A percentile compares a stretch with the other conserved stretches of the same genome.
Conservation (phyloP, 768 basidiomycete species). For the Pluteus cervinus region DNA sequence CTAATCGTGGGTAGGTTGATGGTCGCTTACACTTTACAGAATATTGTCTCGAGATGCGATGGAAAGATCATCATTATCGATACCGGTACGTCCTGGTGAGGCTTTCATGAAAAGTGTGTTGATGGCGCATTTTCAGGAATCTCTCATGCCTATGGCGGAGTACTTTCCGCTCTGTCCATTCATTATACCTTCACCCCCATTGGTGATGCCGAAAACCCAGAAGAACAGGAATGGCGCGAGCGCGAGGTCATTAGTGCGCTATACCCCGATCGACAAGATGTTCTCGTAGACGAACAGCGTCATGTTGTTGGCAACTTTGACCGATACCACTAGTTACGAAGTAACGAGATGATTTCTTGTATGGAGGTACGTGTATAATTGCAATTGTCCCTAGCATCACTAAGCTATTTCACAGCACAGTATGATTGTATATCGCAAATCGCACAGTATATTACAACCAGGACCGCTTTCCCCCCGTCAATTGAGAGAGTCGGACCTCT, state of each 20-base stretch:
- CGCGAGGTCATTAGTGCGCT: slow-evolving; percentile 62
- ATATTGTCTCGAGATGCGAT: slow-evolving; percentile 79
- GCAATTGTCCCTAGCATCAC: no score
- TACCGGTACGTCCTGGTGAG: slow-evolving; percentile 49
- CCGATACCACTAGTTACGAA: no score
- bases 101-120: neutral
- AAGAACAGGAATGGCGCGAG: slow-evolving; percentile 49
- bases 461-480: slow-evolving; percentile 30
- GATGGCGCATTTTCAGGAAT: slow-evolving; percentile 48
- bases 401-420: no score
- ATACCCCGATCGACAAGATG: slow-evolving; percentile 47
- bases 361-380: no score
- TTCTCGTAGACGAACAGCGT: slow-evolving; percentile 43
- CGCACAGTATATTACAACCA: no score
- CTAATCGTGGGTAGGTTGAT: neutral
- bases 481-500: slow-evolving; percentile 38
- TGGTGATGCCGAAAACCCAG: slow-evolving; percentile 21
- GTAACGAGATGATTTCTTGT: no score
- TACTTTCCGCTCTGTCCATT: slow-evolving; percentile 82
- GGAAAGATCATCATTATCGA: slow-evolving; percentile 97
- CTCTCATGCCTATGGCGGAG: slow-evolving; percentile 93
- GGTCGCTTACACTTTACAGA: slow-evolving; percentile 27
- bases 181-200: slow-evolving; percentile 75
- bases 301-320: slow-evolving; percentile 41
- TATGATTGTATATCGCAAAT: no score